A percentile compares a stretch with the other conserved stretches of the same genome.
Conservation (phyloP, 2,329 filamentous ascomycete species). For the Sporothrix sp. region DNA sequence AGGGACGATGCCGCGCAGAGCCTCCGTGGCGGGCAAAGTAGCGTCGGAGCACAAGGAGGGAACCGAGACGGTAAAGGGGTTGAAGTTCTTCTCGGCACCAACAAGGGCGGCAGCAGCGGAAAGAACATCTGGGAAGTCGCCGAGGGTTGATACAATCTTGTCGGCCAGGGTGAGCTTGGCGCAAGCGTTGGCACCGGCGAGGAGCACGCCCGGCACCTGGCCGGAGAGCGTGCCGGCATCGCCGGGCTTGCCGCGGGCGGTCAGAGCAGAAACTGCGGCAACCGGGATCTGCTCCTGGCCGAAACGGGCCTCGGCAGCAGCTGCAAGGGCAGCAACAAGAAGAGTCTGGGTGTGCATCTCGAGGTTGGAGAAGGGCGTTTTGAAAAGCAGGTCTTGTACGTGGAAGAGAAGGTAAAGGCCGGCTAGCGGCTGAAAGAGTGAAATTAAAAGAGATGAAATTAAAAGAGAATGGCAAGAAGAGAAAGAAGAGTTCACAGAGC, state of each 20-base stretch:
- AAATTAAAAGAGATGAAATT: not conserved
- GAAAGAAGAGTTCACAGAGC: conserved; percentile 15
- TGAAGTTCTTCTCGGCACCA: conserved; percentile 19
- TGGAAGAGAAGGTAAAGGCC: not conserved
- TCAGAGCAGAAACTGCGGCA: conserved; percentile 41
- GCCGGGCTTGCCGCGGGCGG: conserved; percentile 43
- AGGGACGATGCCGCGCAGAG: conserved; percentile 56
- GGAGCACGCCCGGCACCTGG: conserved; percentile 49
- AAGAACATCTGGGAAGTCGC: conserved; percentile 47
- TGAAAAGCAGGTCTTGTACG: too few relatives aligned
- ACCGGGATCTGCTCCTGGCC: conserved; percentile 54
- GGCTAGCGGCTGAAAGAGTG: conserved; percentile 6
- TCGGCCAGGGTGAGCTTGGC: conserved; percentile 54
- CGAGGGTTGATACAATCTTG: conserved; percentile 51
- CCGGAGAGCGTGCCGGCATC: conserved; percentile 55
- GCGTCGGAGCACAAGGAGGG: conserved; percentile 56
- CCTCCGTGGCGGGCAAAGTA: conserved; percentile 48
- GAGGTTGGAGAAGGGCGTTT: conserved; percentile 19
- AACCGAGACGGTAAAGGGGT: conserved; percentile 46
- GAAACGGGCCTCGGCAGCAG: conserved; percentile 46
- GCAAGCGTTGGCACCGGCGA: conserved; percentile 57
- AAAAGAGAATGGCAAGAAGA: conserved; percentile 14
- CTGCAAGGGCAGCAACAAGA: conserved; percentile 33
- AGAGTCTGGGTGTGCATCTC: conserved; percentile 35
- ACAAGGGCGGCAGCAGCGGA: conserved; percentile 37